Evolutionary conservation across 352 stramenopile species (phyloP), one percentile per base, ranked within the genome.

Genomic region (Detonula confervacea): DNA sequence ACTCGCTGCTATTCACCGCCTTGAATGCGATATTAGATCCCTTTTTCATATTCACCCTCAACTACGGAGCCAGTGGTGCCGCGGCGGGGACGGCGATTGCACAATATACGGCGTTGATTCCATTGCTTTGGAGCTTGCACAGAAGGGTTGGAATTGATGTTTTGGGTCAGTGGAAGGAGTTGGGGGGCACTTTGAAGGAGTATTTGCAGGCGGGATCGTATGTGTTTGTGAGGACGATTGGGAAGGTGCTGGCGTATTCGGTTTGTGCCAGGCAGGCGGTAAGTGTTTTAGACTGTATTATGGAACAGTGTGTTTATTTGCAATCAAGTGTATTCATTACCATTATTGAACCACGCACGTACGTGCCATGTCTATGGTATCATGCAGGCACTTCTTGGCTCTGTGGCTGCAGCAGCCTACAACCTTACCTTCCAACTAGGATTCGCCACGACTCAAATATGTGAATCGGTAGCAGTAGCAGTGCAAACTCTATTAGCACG

Each of bases 401-500:
- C 89, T 9, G 83, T 95, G 0, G 63, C 77, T n/a, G 88, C 89
- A 12, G 91, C 92, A n/a, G 90, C 89, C 0, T 94, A 95, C 78
- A 93, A 93, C 69, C 64, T 95, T 0, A 94, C 87, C 0, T 96
- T 96, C 73, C 89, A 95, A 80, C 62, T 95, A 3, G 92, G 90
- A 27, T 92, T 95, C 72, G 92, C 90, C 7, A 95, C 90, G 0
- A 95, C 92, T n/a, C 92, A 95, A 83, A 90, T 95, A 39, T 95
- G 90, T 69, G 91, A 95, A 74, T 87, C 88, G 22, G 87, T 95
- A 14, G 91, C 90, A 2, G 89, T 95, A 12, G 91, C 90, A 11
- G 88, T 93, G 1, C 91, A 95, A 77, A 92, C 91, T 24, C 65
- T 95, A 0, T 44, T 95, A 18, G 91, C 91, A 16, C 75, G 86